Conservation (phyloP, 2,329 filamentous ascomycete genomes). For the Neofusicoccum laricinum region DNA sequence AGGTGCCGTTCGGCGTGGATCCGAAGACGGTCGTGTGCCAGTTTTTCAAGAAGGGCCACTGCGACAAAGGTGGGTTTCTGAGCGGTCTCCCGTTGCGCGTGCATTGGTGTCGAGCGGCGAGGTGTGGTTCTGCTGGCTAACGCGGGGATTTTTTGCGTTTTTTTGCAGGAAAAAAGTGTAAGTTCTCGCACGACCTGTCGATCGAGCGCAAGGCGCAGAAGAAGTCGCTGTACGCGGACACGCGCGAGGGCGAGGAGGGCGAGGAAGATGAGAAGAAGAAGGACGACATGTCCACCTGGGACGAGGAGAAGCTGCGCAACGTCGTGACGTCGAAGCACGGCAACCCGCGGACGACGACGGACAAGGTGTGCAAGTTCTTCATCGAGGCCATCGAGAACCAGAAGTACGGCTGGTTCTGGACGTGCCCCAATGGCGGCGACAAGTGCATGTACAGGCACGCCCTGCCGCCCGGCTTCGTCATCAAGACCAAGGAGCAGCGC, state of each 20-base stretch:
- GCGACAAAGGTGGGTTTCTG: slow-evolving; percentile 69
- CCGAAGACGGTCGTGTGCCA: slow-evolving; percentile 96
- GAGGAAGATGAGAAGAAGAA: slow-evolving; percentile 72
- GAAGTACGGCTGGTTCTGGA: slow-evolving; percentile 99
- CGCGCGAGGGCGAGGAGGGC: slow-evolving; percentile 67
- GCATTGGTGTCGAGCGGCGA: not conserved
- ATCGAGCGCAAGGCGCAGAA: slow-evolving; percentile 92
- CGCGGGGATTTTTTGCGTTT: not conserved
- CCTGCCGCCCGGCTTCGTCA: slow-evolving; percentile 87
- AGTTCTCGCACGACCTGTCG: slow-evolving; percentile 89
- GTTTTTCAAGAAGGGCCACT: slow-evolving; percentile 95
- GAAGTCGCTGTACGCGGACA: slow-evolving; percentile 86
- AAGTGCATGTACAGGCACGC: slow-evolving; percentile 99
- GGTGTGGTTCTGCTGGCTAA: not conserved
- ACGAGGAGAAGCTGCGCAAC: slow-evolving; percentile 88
- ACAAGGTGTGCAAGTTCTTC: slow-evolving; percentile 99
- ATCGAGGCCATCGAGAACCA: slow-evolving; percentile 96
- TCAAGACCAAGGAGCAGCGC: slow-evolving; percentile 97
- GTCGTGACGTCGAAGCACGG: slow-evolving; percentile 96
- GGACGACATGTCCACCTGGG: slow-evolving; percentile 95
- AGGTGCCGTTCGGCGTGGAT: slow-evolving; percentile 95
- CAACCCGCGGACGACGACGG: slow-evolving; percentile 90
- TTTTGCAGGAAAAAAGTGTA: slow-evolving; percentile 73
- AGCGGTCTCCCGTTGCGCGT: too few relatives aligned
- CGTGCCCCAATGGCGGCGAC: slow-evolving; percentile 92